Conservation (phyloP, 768 basidiomycete genomes). For the Calocybe indica region DNA sequence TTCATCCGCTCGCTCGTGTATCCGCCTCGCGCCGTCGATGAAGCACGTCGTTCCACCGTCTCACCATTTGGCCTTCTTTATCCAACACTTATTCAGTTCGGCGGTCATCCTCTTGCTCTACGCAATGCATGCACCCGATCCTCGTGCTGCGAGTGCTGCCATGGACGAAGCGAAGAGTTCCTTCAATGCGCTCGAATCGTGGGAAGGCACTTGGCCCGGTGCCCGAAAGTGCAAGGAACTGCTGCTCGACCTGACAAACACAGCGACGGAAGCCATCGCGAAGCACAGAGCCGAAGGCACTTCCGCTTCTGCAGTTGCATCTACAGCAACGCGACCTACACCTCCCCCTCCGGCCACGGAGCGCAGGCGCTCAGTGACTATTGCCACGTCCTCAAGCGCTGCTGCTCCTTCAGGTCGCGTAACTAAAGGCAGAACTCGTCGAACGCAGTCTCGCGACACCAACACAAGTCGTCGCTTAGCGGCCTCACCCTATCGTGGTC, state of each 20-base stretch:
- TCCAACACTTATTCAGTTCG: constrained; percentile 85
- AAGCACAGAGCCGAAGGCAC: constrained; percentile 20
- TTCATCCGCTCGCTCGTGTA: constrained; percentile 79
- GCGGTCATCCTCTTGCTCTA: constrained; percentile 81
- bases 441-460: constrained; percentile 55
- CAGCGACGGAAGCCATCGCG: constrained; percentile 62
- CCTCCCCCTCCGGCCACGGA: constrained; percentile 26
- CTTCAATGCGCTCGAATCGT: constrained; percentile 63
- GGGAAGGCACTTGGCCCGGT: constrained; percentile 87
- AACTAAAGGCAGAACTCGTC: constrained; percentile 44
- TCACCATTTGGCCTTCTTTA: constrained; percentile 84
- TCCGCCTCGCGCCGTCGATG: constrained; percentile 79
- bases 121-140: constrained; percentile 77
- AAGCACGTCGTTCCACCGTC: constrained; percentile 80
- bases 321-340: constrained; percentile 3
- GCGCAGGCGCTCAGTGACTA: constrained; percentile 52
- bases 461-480: constrained; percentile 48
- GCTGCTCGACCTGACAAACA: constrained; percentile 61
- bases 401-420: constrained; percentile 32
- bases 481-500: constrained; percentile 52
- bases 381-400: constrained; percentile 33
- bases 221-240: constrained; percentile 84
- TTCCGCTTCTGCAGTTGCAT: no score
- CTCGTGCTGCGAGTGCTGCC: constrained; percentile 57
- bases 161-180: constrained; percentile 81